Evolutionary conservation across 306 rosid species (phyloP), one percentile per base, ranked within the genome.

Genomic region (Dicorynia guianensis): DNA sequence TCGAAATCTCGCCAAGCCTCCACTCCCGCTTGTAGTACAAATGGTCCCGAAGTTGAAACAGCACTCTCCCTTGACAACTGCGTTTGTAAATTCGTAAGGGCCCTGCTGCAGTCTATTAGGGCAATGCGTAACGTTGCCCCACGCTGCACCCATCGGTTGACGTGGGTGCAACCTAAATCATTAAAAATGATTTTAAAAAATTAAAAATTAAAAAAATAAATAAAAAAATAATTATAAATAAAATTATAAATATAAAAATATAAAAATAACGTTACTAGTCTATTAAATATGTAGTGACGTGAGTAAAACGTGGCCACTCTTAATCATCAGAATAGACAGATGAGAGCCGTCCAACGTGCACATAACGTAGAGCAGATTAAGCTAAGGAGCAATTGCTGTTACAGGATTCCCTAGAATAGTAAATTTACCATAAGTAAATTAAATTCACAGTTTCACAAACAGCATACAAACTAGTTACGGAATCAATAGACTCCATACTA

Each of bases 1-100:
- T n/a, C n/a, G n/a, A n/a, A n/a, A n/a, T n/a, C n/a, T n/a, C n/a
- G n/a, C n/a, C n/a, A n/a, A n/a, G 56, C 40, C 70, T 36, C 57
- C 30, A 11, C 14, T 53, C 54, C 77, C 63, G 42, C 58, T 76
- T 66, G 73, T 40, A 72, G 35, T 30, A 12, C 8, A 7, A 4
- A 54, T 53, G 84, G 80, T 74, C 67, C 79, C 72, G 1, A 55
- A 36, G 63, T 46, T 43, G 33, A 43, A 72, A 56, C 13, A 53
- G 10, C 38, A 25, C 4, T 20, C 56, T 17, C 67, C 57, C 6
- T 40, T 17, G 43, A 44, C 39, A 36, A 48, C 70, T 25, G 15
- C 67, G 34, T 69, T 30, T 11, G 57, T 48, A 64, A 66, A 73
- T 57, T 65, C 13, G 3, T 46, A 59, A 49, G 63, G 75, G 58